Evolutionary conservation across 495 filamentous ascomycete genomes (phyloP), one percentile per base, ranked within the genome.

Genomic region (Talaromyces ruber): DNA sequence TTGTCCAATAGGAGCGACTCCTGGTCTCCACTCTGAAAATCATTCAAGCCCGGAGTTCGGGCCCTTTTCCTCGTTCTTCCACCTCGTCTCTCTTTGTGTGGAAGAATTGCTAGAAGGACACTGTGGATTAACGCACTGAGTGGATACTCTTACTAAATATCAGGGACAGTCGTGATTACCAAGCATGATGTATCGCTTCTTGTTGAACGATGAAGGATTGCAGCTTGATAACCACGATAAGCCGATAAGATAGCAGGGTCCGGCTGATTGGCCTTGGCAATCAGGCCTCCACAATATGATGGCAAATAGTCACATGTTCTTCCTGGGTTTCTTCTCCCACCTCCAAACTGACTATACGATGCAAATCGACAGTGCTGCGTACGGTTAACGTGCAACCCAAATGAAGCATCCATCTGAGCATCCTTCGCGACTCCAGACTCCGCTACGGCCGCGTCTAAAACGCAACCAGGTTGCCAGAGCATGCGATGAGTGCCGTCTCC

Each of bases 401-500:
- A 47, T 47, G 43, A 18, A 47, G 1, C 21, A 4, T 21, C 14
- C 8, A 18, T 47, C 43, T n/a, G 43, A 21, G n/a, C 18, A 47
- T 22, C 43, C n/a, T 3, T 47, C 18, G 43, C 26, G 24, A 28
- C 21, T 28, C 6, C 24, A 54, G 16, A n/a, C 54, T 1, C 29
- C 54, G n/a, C 54, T 57, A 16, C 54, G 29, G 5, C 16, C 54
- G 2, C 54, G 26, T 22, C 54, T 34, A 22, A 57, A 57, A 30
- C 12, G 54, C 14, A 57, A 18, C 28, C 76, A 78, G 62, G 77
- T 78, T 14, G 64, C 71, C 18, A 67, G 75, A 18, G 76, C 77
- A 3, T 79, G 77, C 58, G 74, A 76, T 64, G 75, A 72, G 69
- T 79, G 76, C 52, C 74, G 77, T 4, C 64, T 71, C 7, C 70